Base-by-base conservation (phyloP, 2,329 filamentous ascomycete species). In the Cercospora sp. region DNA sequence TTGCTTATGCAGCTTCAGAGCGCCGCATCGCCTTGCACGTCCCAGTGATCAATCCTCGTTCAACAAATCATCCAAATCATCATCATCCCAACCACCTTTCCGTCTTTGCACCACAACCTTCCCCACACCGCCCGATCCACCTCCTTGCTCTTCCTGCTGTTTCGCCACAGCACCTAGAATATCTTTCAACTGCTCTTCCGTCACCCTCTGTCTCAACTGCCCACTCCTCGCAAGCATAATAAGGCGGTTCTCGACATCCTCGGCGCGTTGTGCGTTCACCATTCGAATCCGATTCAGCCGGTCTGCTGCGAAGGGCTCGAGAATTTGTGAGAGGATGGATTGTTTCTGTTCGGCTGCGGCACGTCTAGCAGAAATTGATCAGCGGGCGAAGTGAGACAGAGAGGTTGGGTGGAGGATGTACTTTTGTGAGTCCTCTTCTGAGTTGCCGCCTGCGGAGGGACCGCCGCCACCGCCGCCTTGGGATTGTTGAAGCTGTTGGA, bases 211-310 rank as follows among this genome's bases (percentile, higher is more conserved):
- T 64, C 92, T 85, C 75, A 99, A 84, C 84, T 98, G 95, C 26
- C 94, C 94, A 26, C 90, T 88, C 76, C 93, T 89, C 67, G 95
- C 94, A 67, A 99, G 87, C 89, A 90, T 93, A 80, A 99, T 94
- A 66, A 99, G 87, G 61, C 94, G 84, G 85, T 96, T 94, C 84
- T 99, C 95, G 66, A 99, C 88, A 76, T 97, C 93, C 69, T 86
- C 87, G 40, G 95, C 95, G 76, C 95, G 92, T 74, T 90, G 90
- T 79, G 94, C 93, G 82, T 98, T 98, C 78, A 99, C 95, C 69
- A 99, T 89, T 36, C 94, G 91, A 82, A 99, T 98, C 73, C 95
- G 92, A 66, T 92, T 93, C 1, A 99, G 87, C 13, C 95, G 91
- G 82, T 99, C 95, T 69, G 93, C 91, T 18, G 95, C 95, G 77